Percentiles rank a stretch among this genome's conserved stretches.
These are phyloP conservation scores for Cladochytrium replicatum DNA, from an alignment of 192 early-diverging fungal species.

Conservation along the genomic window DNA sequence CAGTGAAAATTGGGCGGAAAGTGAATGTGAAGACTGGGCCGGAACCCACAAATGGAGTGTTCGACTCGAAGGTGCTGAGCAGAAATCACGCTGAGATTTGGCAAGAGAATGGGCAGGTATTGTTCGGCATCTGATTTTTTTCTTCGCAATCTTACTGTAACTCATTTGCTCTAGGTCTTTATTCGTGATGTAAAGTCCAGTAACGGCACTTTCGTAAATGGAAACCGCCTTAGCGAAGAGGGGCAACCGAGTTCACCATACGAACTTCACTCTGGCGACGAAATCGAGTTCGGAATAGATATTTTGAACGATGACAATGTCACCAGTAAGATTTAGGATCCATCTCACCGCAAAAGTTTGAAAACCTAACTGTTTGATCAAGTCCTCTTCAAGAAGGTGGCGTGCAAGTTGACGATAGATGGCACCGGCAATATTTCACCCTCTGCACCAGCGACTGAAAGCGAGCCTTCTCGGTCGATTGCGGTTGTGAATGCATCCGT, in stretches of 20 bases:
- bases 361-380: not conserved
- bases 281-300: conserved; percentile 71
- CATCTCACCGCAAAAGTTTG: not conserved
- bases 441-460: conserved; percentile 5
- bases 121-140: not conserved
- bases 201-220: conserved; percentile 79
- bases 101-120: conserved; percentile 51
- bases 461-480: no score
- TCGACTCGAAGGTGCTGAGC: conserved; percentile 75
- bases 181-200: conserved; percentile 69
- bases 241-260: conserved; percentile 43
- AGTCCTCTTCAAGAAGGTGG: conserved; percentile 39
- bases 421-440: conserved; percentile 5
- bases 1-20: conserved; percentile 63
- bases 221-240: conserved; percentile 56
- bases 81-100: conserved; percentile 68
- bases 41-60: conserved; percentile 59
- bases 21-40: conserved; percentile 52
- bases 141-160: not conserved
- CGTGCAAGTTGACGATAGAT: conserved; percentile 20
- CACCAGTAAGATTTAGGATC: no score
- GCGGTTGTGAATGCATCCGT: no score
- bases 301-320: conserved; percentile 69
- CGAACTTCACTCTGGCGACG: conserved; percentile 50
- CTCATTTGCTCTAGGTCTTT: conserved; percentile 35